These are phyloP conservation scores for Globisporangium paroecandrum DNA, from an alignment of 352 stramenopile species.

Conservation along the genomic window DNA sequence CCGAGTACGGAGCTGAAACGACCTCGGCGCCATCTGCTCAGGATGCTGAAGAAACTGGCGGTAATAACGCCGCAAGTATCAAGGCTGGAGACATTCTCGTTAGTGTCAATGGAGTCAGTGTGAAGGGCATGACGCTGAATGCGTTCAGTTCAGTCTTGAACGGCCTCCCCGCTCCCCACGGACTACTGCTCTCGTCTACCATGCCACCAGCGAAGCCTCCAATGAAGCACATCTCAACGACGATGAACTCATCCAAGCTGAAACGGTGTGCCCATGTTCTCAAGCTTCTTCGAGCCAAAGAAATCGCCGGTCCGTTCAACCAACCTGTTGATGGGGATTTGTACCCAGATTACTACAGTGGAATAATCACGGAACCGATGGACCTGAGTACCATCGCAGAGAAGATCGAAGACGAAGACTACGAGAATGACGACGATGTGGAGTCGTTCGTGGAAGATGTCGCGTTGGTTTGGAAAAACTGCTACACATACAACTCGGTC, in stretches of 20 bases:
- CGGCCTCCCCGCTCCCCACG: conserved; percentile 34
- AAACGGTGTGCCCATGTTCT: conserved; percentile 71
- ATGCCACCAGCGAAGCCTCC: conserved; percentile 36
- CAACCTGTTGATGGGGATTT: conserved; percentile 79
- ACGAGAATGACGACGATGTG: conserved; percentile 77
- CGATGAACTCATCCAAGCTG: conserved; percentile 47
- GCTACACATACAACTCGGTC: conserved; percentile 79
- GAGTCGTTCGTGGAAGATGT: conserved; percentile 82
- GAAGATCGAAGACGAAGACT: conserved; percentile 84
- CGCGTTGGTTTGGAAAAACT: conserved; percentile 82
- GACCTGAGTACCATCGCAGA: conserved; percentile 78
- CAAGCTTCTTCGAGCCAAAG: conserved; percentile 75
- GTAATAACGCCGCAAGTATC: conserved; percentile 14
- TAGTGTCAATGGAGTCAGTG: conserved; percentile 50
- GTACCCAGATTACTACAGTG: conserved; percentile 84
- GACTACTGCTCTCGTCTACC: conserved; percentile 53
- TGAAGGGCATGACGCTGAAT: conserved; percentile 33
- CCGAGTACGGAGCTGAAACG: conserved; percentile 2
- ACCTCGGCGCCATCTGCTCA: background rate
- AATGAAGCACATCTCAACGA: conserved; percentile 63
- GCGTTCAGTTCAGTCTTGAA: conserved; percentile 30
- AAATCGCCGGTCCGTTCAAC: conserved; percentile 76
- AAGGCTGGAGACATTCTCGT: conserved; percentile 42
- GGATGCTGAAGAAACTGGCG: conserved; percentile 7
- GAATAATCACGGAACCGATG: conserved; percentile 75